A percentile compares a stretch with the other conserved stretches of the same genome.
These are phyloP conservation scores for Colletotrichum falcatum DNA, from an alignment of 2,329 filamentous ascomycete species.

Conservation along the genomic window DNA sequence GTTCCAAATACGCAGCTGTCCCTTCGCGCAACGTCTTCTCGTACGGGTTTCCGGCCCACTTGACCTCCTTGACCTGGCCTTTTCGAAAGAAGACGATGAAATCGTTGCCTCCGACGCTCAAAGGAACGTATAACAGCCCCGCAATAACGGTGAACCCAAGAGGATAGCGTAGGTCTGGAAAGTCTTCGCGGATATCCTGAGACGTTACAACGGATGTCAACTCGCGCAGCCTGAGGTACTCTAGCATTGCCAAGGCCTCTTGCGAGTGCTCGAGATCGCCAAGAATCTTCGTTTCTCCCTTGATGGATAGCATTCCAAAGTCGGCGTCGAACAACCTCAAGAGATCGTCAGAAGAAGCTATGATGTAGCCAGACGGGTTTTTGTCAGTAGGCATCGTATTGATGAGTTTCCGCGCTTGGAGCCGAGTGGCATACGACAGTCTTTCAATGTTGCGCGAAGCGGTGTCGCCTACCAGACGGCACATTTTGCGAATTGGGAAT, in stretches of 20 bases:
- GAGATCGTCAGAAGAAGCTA: conserved; percentile 88
- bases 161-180: conserved; percentile 82
- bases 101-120: conserved; percentile 80
- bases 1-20: conserved; percentile 80
- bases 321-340: conserved; percentile 88
- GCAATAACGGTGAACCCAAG: conserved; percentile 84
- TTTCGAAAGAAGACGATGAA: conserved; percentile 94
- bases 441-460: conserved; percentile 90
- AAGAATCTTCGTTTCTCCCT: conserved; percentile 89
- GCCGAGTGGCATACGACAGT: conserved; percentile 84
- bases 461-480: conserved; percentile 85
- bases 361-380: conserved; percentile 90
- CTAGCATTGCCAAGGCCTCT: conserved; percentile 85
- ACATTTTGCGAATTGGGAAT: conserved; percentile 93
- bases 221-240: conserved; percentile 82
- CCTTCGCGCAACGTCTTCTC: conserved; percentile 81
- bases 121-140: conserved; percentile 83
- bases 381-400: conserved; percentile 84
- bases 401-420: conserved; percentile 89
- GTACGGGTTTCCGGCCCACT: conserved; percentile 89
- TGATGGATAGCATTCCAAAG: conserved; percentile 85
- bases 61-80: conserved; percentile 80
- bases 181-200: conserved; percentile 80
- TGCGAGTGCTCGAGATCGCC: conserved; percentile 81
- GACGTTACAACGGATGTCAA: conserved; percentile 82